Evolutionary conservation across 2,329 filamentous ascomycete genomes (phyloP).

Genomic region (Fusarium sp.): DNA sequence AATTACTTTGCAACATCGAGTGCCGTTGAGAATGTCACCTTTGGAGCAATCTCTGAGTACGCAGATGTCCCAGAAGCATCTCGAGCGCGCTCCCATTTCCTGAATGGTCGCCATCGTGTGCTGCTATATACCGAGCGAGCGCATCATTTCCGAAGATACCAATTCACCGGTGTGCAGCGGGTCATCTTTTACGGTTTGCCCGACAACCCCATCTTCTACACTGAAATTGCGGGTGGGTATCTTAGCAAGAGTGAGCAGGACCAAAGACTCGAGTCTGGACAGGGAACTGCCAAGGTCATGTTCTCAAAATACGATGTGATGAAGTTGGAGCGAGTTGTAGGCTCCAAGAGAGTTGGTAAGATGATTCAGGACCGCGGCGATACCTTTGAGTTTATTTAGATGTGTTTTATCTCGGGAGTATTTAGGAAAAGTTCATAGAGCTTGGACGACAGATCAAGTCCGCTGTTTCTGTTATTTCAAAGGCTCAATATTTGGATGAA

Average conservation of each 20-base stretch:
- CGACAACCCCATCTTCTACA: constrained; percentile 87
- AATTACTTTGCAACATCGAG: constrained; percentile 87
- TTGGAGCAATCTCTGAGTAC: constrained; percentile 92
- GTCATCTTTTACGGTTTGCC: constrained; percentile 93
- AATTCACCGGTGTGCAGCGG: constrained; percentile 81
- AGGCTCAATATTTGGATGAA: constrained; percentile 18
- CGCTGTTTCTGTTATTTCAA: background rate
- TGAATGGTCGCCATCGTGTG: constrained; percentile 83
- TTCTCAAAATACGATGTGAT: constrained; percentile 93
- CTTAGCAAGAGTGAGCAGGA: constrained; percentile 71
- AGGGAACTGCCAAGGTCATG: constrained; percentile 71
- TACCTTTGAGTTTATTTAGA: constrained; percentile 93
- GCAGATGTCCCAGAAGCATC: constrained; percentile 82
- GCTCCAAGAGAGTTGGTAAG: constrained; percentile 80
- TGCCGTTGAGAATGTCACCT: constrained; percentile 63
- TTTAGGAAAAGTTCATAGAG: constrained; percentile 16
- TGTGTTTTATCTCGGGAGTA: constrained; percentile 14
- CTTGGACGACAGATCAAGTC: constrained; percentile 1
- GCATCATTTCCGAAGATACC: constrained; percentile 96
- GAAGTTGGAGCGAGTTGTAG: constrained; percentile 89
- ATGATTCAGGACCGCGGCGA: constrained; percentile 89
- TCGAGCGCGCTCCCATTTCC: constrained; percentile 87
- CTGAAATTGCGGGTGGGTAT: constrained; percentile 78
- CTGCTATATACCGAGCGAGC: constrained; percentile 93
- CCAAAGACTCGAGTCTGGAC: constrained; percentile 66